Conservation (phyloP, 352 stramenopile genomes). For the Phytopythium montanum region DNA sequence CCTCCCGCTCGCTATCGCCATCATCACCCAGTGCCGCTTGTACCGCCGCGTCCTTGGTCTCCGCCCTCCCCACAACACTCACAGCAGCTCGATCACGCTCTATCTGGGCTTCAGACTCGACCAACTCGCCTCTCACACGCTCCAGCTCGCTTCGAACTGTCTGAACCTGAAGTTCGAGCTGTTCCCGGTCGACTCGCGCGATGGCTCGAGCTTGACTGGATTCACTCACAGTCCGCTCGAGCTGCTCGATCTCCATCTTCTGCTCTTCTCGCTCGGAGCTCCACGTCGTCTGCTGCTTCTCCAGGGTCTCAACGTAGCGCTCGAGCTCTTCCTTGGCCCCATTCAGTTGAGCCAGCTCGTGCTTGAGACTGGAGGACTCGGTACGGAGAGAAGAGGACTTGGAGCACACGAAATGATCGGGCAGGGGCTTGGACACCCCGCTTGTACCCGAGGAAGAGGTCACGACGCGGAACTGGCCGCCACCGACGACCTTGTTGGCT, state of each 20-base stretch:
- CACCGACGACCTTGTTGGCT: constrained; percentile 31
- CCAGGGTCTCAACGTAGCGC: constrained; percentile 25
- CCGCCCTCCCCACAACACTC: neutral
- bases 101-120: neutral
- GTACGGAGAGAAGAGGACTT: constrained; percentile 18
- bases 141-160: constrained; percentile 4
- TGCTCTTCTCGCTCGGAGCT: constrained; percentile 16
- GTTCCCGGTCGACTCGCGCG: constrained; percentile 7
- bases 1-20: neutral
- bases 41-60: neutral
- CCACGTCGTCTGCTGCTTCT: constrained; percentile 26
- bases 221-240: constrained; percentile 15
- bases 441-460: neutral
- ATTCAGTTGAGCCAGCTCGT: constrained; percentile 15
- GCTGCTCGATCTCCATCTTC: constrained; percentile 16
- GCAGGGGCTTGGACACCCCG: neutral
- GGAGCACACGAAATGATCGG: constrained; percentile 5
- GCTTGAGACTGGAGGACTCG: constrained; percentile 12
- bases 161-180: constrained; percentile 16
- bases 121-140: neutral
- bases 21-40: neutral
- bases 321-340: constrained; percentile 15
- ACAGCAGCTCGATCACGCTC: neutral
- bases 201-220: constrained; percentile 16
- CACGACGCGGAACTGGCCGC: constrained; percentile 32